Evolutionary conservation across 2,329 filamentous ascomycete genomes (phyloP).

Genomic region (Alternaria metachromatica): DNA sequence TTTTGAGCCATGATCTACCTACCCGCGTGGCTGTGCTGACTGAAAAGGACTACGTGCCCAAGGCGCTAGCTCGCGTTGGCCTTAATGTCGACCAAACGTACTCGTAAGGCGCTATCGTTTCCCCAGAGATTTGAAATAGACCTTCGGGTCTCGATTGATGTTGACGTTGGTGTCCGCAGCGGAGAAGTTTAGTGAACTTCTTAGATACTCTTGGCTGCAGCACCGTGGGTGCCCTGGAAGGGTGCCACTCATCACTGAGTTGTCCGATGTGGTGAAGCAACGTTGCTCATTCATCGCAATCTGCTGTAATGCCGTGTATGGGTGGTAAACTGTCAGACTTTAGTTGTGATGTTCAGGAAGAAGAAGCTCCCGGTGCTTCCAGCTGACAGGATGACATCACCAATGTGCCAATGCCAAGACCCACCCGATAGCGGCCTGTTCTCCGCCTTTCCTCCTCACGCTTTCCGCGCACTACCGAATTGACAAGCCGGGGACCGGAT

Average conservation of each 20-base stretch:
- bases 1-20: conserved; percentile 4
- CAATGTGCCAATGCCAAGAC: conserved; percentile 6
- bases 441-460: background rate
- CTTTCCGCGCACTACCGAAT: background rate
- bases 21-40: conserved; percentile 19
- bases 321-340: background rate
- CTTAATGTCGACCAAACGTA: background rate
- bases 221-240: background rate
- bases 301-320: background rate
- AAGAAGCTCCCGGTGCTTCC: background rate
- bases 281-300: background rate
- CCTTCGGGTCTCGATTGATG: background rate
- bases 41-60: background rate
- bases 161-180: background rate
- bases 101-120: background rate
- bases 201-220: background rate
- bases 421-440: background rate
- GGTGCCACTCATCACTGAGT: background rate
- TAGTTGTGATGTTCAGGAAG: background rate
- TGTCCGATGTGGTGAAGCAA: accelerated
- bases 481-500: background rate
- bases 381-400: conserved; percentile 6
- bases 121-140: background rate
- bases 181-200: background rate
- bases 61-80: background rate